phyloP scores from a whole-genome alignment of 257 asterid species.

The Agastache rugosa region DNA sequence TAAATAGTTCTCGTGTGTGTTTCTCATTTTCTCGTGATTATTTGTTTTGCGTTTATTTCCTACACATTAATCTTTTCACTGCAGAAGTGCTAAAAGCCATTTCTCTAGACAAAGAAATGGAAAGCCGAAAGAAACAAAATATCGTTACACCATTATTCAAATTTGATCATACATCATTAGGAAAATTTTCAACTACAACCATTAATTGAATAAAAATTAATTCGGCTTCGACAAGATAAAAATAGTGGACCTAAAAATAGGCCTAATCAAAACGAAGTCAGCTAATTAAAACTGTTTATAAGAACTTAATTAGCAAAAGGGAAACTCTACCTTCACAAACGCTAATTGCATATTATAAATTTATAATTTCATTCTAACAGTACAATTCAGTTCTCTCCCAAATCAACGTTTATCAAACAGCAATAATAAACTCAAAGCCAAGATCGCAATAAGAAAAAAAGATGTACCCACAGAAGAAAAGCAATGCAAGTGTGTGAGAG shows the following conservation, averaged over 20 bases:
- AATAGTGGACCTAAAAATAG: neutral
- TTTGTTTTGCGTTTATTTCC: too few relatives aligned
- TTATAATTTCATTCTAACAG: neutral
- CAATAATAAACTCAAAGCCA: neutral
- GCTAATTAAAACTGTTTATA: neutral
- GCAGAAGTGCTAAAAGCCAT: constrained; percentile 8
- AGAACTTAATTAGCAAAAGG: neutral
- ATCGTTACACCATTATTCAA: neutral
- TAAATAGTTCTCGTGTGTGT: too few relatives aligned
- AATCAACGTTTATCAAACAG: neutral
- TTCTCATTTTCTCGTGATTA: too few relatives aligned
- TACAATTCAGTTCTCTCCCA: neutral
- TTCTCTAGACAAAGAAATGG: neutral
- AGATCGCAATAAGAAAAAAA: neutral
- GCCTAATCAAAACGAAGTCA: neutral
- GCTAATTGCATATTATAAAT: neutral
- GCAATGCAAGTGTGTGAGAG: neutral
- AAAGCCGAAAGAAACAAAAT: neutral
- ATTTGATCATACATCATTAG: neutral
- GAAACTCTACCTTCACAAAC: neutral
- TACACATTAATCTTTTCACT: neutral
- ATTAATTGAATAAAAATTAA: constrained; percentile 3
- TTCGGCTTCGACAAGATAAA: neutral
- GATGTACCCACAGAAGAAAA: neutral
- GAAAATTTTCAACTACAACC: neutral